Percentiles rank a stretch among this genome's conserved stretches.
phyloP scores from a whole-genome alignment of 2,329 filamentous ascomycete species.

The Alternaria brassicae region DNA sequence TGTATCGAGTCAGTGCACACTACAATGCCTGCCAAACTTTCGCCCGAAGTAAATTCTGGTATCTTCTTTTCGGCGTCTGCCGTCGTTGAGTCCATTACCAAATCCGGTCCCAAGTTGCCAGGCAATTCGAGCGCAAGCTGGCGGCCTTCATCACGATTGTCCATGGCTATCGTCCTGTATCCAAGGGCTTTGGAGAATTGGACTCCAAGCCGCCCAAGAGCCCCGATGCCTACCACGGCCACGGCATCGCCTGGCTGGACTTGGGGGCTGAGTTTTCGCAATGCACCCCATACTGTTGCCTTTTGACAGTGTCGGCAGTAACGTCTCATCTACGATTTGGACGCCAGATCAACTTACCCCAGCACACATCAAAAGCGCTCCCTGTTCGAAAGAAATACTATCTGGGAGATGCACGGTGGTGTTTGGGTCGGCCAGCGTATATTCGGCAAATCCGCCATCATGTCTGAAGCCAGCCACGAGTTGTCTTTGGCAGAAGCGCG shows the following conservation, averaged over 20 bases:
- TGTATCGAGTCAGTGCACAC: conserved; percentile 35
- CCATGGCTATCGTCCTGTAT: conserved; percentile 31
- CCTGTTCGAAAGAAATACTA: conserved; percentile 33
- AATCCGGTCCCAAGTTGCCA: conserved; percentile 26
- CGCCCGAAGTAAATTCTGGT: conserved; percentile 23
- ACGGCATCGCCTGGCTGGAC: conserved; percentile 72
- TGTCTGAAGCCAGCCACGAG: conserved; percentile 41
- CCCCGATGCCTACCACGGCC: conserved; percentile 82
- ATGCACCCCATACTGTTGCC: conserved; percentile 39
- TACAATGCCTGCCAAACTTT: conserved; percentile 36
- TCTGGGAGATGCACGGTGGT: conserved; percentile 36
- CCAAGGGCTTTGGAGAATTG: conserved; percentile 66
- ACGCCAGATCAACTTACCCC: conserved; percentile 29
- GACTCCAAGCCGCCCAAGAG: conserved; percentile 77
- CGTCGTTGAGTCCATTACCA: conserved; percentile 25
- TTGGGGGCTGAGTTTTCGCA: conserved; percentile 29
- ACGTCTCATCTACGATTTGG: neutral
- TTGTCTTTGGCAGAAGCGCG: conserved; percentile 38
- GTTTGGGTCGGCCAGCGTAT: conserved; percentile 42
- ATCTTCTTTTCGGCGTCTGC: conserved; percentile 24
- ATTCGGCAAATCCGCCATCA: conserved; percentile 44
- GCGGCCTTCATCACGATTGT: conserved; percentile 34
- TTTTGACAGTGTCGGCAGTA: conserved; percentile 10
- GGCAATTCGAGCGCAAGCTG: conserved; percentile 27
- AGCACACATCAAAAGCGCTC: conserved; percentile 48